Evolutionary conservation across 495 filamentous ascomycete species (phyloP), one percentile per base, ranked within the genome.

Genomic region (Lophium mytilinum): DNA sequence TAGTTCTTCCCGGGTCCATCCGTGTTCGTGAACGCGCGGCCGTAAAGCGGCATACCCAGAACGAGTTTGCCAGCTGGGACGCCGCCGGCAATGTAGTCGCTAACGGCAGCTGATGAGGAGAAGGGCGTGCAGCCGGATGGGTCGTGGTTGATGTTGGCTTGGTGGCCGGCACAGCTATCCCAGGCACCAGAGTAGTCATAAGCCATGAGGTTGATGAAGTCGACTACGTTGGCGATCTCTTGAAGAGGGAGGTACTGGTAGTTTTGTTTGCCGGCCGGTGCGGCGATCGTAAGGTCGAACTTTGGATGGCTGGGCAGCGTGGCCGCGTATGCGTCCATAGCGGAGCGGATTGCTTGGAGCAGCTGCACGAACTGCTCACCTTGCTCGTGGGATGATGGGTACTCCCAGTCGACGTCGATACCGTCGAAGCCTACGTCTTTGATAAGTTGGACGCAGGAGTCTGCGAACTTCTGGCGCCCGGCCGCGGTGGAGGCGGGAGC

Each of bases 21-120:
- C 0, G 90, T 95, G 19, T 77, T 72, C 54, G 78, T 71, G 64
- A 95, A 96, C 8, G 87, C 77, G 8, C 89, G 84, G 0, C 91
- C 92, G 65, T 95, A 96, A 0, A 96, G 73, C 0, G 72, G 90
- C 75, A 95, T 80, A 30, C 91, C 90, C 30, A 96, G 71, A 8
- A 91, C 78, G 37, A 96, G 83, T 69, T 94, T 95, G 42, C 67
- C 58, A 0, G 83, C 58, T 0, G 76, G 66, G 4, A 96, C 79
- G 0, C 71, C 71, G 10, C 85, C 87, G 0, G 72, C 67, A 56
- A 83, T 69, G 71, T 95, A 95, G 65, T 86, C 79, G 30, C 73
- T 56, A 0, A 89, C 73, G 14, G 88, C 88, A 33, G 76, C 71
- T 14, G 88, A 76, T 12, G 83, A 84, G 70, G 75, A 86, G 66